Percentiles rank a stretch among this genome's conserved stretches.
phyloP scores from a whole-genome alignment of 306 rosid species.

The Heteromeles arbutifolia region DNA sequence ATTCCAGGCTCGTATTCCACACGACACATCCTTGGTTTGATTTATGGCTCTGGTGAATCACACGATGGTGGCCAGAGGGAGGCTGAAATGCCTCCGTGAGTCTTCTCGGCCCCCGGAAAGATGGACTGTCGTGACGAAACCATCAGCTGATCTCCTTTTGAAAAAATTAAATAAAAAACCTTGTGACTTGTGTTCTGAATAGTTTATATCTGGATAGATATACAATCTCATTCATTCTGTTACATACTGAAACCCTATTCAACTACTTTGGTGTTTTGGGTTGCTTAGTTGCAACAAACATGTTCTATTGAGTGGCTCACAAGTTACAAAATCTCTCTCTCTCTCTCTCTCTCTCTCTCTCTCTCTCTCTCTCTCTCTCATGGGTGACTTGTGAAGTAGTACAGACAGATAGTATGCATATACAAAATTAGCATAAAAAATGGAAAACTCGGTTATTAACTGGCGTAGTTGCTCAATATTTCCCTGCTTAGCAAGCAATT shows the following conservation, averaged over 20 bases:
- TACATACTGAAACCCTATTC: neutral
- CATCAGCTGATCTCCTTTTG: no score
- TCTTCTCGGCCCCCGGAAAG: fast-evolving
- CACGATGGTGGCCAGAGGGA: fast-evolving
- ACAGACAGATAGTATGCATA: neutral
- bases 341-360: conserved; percentile 6
- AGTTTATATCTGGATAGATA: no score
- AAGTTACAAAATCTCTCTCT: conserved; percentile 20
- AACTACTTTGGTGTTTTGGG: conserved; percentile 6
- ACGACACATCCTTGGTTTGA: fast-evolving
- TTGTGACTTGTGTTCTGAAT: neutral
- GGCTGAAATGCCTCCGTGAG: no score
- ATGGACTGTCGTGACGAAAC: no score
- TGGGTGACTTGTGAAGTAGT: conserved; percentile 13
- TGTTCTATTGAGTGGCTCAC: conserved; percentile 29
- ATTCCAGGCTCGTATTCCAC: no score
- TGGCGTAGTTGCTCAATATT: neutral
- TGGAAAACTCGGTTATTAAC: neutral
- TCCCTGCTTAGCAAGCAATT: neutral
- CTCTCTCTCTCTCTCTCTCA: neutral
- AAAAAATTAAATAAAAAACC: neutral
- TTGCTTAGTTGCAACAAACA: conserved; percentile 25
- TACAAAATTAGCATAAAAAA: neutral
- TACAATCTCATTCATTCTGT: neutral
- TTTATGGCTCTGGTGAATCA: fast-evolving